Conservation (phyloP, 2,329 filamentous ascomycete genomes). For the Talaromyces marneffei region DNA sequence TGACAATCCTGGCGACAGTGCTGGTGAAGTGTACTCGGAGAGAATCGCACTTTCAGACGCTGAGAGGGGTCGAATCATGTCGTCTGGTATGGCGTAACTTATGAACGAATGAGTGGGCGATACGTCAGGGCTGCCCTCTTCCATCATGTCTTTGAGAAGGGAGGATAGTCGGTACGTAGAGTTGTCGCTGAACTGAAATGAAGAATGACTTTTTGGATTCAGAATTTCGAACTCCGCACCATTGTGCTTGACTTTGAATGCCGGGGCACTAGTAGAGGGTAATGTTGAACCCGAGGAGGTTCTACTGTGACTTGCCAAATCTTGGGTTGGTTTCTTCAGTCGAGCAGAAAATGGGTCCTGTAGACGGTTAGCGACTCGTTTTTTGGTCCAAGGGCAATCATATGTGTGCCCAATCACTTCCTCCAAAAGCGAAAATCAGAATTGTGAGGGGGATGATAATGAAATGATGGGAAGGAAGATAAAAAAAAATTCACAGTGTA, state of each 20-base stretch:
- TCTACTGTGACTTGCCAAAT: conserved; percentile 6
- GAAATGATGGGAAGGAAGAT: neutral
- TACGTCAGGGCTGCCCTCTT: neutral
- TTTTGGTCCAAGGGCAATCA: neutral
- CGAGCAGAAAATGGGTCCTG: conserved; percentile 13
- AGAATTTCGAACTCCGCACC: conserved; percentile 35
- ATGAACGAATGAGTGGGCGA: neutral
- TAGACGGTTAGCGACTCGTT: neutral
- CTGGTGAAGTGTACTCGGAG: neutral
- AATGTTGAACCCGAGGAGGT: conserved; percentile 26
- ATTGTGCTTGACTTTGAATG: conserved; percentile 28
- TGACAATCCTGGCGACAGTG: neutral
- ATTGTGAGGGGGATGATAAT: neutral
- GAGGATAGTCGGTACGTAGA: neutral
- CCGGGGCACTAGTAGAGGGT: conserved; percentile 21
- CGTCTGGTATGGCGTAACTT: neutral
- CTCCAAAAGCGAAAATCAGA: neutral
- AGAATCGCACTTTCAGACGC: conserved; percentile 13
- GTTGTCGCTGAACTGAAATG: conserved; percentile 11
- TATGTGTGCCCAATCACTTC: neutral
- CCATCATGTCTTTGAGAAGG: neutral
- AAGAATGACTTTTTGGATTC: conserved; percentile 21
- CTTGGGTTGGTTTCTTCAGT: conserved; percentile 1
- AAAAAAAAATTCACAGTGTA: neutral
- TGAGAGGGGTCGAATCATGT: conserved; percentile 10